These are phyloP conservation scores for Annulohypoxylon bovei DNA, from an alignment of 495 filamentous ascomycete genomes.

Conservation along the genomic window DNA sequence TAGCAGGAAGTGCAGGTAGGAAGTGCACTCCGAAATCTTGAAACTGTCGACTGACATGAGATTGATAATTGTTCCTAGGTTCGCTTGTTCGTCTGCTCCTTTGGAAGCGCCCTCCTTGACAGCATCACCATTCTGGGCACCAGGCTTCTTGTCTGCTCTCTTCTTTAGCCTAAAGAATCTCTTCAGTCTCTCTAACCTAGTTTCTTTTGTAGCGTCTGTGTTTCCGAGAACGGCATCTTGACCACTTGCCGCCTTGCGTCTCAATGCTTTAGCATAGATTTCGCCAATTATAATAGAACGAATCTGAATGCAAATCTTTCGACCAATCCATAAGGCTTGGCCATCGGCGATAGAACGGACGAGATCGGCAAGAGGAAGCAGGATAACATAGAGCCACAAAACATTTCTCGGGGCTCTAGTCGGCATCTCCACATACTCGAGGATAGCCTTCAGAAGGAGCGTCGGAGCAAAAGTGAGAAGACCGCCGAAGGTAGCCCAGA, in stretches of 20 bases:
- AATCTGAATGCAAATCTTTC: constrained; percentile 91
- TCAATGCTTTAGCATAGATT: constrained; percentile 96
- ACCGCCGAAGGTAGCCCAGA: constrained; percentile 80
- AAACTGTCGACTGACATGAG: constrained; percentile 99
- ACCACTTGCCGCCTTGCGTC: constrained; percentile 85
- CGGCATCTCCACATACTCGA: constrained; percentile 92
- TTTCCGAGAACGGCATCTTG: constrained; percentile 72
- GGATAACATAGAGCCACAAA: constrained; percentile 93
- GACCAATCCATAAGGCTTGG: constrained; percentile 92
- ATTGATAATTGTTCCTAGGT: constrained; percentile 96
- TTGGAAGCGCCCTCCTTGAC: constrained; percentile 48
- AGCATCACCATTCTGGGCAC: constrained; percentile 41
- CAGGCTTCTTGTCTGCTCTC: constrained; percentile 55
- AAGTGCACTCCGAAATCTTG: constrained; percentile 93
- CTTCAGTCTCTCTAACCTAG: constrained; percentile 60
- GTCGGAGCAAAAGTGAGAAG: constrained; percentile 91
- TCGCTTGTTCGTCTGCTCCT: constrained; percentile 75
- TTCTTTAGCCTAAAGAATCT: constrained; percentile 69
- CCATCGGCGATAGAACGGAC: constrained; percentile 81
- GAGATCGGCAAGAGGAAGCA: constrained; percentile 82
- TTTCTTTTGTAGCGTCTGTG: constrained; percentile 53
- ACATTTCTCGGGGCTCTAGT: constrained; percentile 82
- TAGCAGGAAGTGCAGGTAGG: constrained; percentile 91
- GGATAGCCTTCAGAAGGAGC: constrained; percentile 85
- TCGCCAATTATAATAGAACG: constrained; percentile 97